Evolutionary conservation across 2,329 filamentous ascomycete species (phyloP), one percentile per base, ranked within the genome.

Genomic region (Torrubiella hemipterigena): DNA sequence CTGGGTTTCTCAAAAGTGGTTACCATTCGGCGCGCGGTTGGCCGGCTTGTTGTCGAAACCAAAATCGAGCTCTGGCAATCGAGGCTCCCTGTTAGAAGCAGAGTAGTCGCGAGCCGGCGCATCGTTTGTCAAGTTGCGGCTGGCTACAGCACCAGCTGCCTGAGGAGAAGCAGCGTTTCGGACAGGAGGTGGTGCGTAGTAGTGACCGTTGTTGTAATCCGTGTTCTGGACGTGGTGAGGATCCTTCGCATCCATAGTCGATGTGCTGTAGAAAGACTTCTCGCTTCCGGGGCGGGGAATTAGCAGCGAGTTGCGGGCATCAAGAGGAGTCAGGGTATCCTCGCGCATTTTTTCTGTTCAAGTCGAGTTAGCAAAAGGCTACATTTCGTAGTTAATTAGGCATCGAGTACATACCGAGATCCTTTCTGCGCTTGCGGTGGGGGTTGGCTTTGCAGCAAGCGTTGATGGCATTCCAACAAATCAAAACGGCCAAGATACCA

Each of bases 371-470:
- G 47, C 31, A 27, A n/a, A n/a, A n/a, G n/a, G n/a, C n/a, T 35
- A 29, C 3, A 12, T 17, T n/a, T 11, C 11, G 10, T 25, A 48
- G 28, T 25, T 34, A 3, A 20, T 22, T 11, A 34, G 30, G 14
- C 15, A 7, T 29, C 22, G 25, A 10, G 7, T 25, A 57, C 77
- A 73, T 81, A 84, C 84, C 84, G 54, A 84, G 75, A 59, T 89
- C 83, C 71, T 93, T 93, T 58, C 84, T 78, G 48, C 78, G 77
- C 67, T 80, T 80, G 41, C 81, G 77, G 56, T 96, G 89, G 4
- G 89, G 87, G 61, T 96, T 96, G 60, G 86, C 73, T 52, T 81
- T 81, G 69, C 76, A 77, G 58, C 78, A 86, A 31, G 77, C 70
- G 45, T 84, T 81, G 49, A 95, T 74, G 28, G 84, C 84, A 50